A percentile compares a stretch with the other conserved stretches of the same genome.
These are phyloP conservation scores for Pythium myriotylum DNA, from an alignment of 352 stramenopile genomes.

Conservation along the genomic window DNA sequence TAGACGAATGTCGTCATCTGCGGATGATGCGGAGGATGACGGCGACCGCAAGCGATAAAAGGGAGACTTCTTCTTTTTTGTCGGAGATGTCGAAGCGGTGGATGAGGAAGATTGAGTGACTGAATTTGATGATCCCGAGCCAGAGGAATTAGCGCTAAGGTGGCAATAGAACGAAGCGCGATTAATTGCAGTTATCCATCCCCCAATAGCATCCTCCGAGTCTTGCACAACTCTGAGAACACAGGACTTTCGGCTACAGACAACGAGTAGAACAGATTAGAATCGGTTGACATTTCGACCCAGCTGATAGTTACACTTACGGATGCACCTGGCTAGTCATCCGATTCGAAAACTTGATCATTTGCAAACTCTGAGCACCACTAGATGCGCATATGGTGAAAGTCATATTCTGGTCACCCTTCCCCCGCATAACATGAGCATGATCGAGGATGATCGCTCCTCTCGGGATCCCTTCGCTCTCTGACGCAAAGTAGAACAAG, in stretches of 20 bases:
- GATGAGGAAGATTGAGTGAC: constrained; percentile 26
- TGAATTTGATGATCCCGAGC: constrained; percentile 34
- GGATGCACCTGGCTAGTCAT: constrained; percentile 67
- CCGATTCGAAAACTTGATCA: constrained; percentile 74
- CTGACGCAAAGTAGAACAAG: constrained; percentile 77
- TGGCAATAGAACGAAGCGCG: constrained; percentile 76
- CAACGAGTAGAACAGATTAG: constrained; percentile 1
- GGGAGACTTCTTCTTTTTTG: constrained; percentile 39
- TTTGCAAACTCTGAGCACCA: constrained; percentile 52
- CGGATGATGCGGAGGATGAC: constrained; percentile 44
- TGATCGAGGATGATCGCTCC: constrained; percentile 76
- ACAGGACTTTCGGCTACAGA: constrained; percentile 53
- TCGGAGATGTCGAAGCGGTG: constrained; percentile 29
- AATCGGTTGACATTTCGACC: background rate
- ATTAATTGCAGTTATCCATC: constrained; percentile 70
- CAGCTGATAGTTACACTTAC: constrained; percentile 35
- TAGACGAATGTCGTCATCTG: constrained; percentile 36
- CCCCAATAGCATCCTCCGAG: constrained; percentile 46
- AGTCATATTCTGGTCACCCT: constrained; percentile 59
- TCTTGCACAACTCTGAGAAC: constrained; percentile 66
- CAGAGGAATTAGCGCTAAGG: constrained; percentile 41
- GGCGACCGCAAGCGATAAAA: constrained; percentile 68
- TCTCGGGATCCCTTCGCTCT: constrained; percentile 70
- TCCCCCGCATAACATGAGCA: constrained; percentile 62
- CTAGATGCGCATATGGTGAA: constrained; percentile 76